Conservation (phyloP, 1,284 basidiomycete genomes). For the Baeospora myosura region DNA sequence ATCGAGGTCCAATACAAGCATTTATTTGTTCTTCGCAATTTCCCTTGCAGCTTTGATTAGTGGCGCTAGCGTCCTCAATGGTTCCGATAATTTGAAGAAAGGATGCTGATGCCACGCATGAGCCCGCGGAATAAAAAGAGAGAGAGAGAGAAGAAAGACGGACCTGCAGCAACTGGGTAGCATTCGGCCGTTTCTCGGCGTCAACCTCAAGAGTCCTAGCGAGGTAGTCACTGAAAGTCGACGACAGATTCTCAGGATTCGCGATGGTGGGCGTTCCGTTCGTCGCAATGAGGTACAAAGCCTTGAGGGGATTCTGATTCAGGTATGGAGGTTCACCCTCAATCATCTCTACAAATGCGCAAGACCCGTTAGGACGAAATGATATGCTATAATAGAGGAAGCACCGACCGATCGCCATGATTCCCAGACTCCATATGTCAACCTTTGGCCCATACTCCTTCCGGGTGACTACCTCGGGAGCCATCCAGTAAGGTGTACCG, state of each 20-base stretch:
- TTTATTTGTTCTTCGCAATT: conserved; percentile 62
- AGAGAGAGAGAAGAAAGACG: conserved; percentile 17
- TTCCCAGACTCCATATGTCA: conserved; percentile 97
- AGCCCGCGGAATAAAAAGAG: too few relatives aligned
- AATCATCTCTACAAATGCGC: conserved; percentile 78
- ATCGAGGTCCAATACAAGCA: neutral
- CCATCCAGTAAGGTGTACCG: conserved; percentile 99
- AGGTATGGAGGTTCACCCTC: conserved; percentile 98
- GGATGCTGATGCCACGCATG: conserved; percentile 52
- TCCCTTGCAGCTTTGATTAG: conserved; percentile 92
- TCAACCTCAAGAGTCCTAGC: conserved; percentile 90
- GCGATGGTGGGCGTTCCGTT: conserved; percentile 98
- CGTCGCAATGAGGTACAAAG: conserved; percentile 93
- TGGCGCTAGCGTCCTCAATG: conserved; percentile 79
- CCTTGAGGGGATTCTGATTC: conserved; percentile 94
- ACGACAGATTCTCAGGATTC: conserved; percentile 85
- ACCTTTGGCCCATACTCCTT: conserved; percentile 99
- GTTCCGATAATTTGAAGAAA: conserved; percentile 85
- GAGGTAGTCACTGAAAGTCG: conserved; percentile 89
- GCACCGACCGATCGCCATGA: conserved; percentile 91
- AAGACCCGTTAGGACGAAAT: conserved; percentile 4
- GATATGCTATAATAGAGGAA: conserved; percentile 1
- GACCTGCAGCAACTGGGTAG: conserved; percentile 75
- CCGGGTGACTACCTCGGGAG: conserved; percentile 94
- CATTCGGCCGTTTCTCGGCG: conserved; percentile 86